Conservation (phyloP, 2,329 filamentous ascomycete species). For the Trichoderma koningii region DNA sequence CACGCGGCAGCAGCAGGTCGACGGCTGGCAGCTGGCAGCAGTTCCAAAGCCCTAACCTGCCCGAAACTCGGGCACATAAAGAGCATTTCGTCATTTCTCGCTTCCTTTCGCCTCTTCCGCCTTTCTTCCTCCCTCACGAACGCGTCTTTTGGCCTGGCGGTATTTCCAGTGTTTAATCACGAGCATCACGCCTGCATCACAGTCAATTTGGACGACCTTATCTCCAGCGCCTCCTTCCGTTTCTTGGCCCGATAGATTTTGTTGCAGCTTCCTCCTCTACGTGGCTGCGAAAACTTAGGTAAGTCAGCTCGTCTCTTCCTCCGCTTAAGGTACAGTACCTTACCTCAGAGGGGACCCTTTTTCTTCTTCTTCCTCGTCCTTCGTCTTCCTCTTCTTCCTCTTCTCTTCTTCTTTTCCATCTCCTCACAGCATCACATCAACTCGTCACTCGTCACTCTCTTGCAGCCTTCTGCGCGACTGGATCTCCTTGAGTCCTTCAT, state of each 20-base stretch:
- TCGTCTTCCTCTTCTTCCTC: constrained; percentile 25
- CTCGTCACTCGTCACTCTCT: constrained; percentile 48
- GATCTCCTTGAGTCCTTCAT: constrained; percentile 46
- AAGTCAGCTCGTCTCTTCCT: constrained; percentile 21
- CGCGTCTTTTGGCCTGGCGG: constrained; percentile 3
- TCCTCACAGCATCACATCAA: constrained; percentile 55
- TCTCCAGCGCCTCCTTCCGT: constrained; percentile 25
- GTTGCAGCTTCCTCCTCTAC: constrained; percentile 24
- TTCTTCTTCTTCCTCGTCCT: constrained; percentile 24
- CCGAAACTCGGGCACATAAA: neutral
- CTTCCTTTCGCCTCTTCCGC: constrained; percentile 16
- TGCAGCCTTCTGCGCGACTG: constrained; percentile 35
- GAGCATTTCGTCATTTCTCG: constrained; percentile 26
- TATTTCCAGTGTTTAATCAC: neutral
- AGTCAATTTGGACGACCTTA: constrained; percentile 12
- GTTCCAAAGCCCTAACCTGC: constrained; percentile 16
- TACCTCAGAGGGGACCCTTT: neutral
- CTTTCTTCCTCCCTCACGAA: constrained; percentile 21
- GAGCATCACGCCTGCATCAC: constrained; percentile 26
- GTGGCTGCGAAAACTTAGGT: constrained; percentile 22
- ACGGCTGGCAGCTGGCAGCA: constrained; percentile 21
- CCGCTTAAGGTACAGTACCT: neutral
- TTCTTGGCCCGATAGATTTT: constrained; percentile 15
- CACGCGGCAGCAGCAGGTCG: constrained; percentile 19
- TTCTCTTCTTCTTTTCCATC: constrained; percentile 29